Evolutionary conservation across 176 grass and related monocot genomes (phyloP), one percentile per base, ranked within the genome.

Genomic region (Rhynchospora breviuscula): DNA sequence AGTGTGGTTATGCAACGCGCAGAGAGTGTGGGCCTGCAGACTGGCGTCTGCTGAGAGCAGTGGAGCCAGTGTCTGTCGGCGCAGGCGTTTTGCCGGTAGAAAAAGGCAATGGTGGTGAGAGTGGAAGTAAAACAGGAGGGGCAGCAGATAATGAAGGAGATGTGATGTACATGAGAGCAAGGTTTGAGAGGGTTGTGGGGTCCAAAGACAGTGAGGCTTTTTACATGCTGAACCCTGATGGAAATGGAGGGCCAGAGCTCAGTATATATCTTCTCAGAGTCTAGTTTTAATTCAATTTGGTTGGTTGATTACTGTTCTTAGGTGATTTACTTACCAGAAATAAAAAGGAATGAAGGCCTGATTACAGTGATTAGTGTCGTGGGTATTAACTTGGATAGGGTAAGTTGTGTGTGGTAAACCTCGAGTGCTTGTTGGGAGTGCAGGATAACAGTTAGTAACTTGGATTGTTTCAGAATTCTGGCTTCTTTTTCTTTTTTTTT

Each of bases 221-320:
- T 82, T 97, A 97, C 88, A 97, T 97, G 94, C 86, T 97, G 88
- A 97, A 92, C 61, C 91, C 91, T 23, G 94, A 97, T 74, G 91
- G 89, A 77, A 90, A 86, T 83, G 87, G 81, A 59, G 89, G 78
- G 0, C 94, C 94, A 5, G 91, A 97, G 87, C 94, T 97, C 70
- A 97, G 94, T 83, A 93, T 97, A 83, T 97, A 97, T 83, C 84
- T 97, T 13, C 94, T 97, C 31, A 90, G 94, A 48, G 94, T 97
- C 75, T 97, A 58, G 80, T 66, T 54, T 78, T 1, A 61, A 18
- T 0, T 73, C 35, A 65, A 52, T 63, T 13, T 1, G 71, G 6
- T 52, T 76, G n/a, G 19, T 67, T 66, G 35, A 61, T 63, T 63
- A 47, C 49, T 56, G 11, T 51, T 46, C 67, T 66, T 82, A 29